Evolutionary conservation across 75 land plant species (phyloP), one percentile per base, ranked within the genome.

Genomic region (Sequoia sempervirens): DNA sequence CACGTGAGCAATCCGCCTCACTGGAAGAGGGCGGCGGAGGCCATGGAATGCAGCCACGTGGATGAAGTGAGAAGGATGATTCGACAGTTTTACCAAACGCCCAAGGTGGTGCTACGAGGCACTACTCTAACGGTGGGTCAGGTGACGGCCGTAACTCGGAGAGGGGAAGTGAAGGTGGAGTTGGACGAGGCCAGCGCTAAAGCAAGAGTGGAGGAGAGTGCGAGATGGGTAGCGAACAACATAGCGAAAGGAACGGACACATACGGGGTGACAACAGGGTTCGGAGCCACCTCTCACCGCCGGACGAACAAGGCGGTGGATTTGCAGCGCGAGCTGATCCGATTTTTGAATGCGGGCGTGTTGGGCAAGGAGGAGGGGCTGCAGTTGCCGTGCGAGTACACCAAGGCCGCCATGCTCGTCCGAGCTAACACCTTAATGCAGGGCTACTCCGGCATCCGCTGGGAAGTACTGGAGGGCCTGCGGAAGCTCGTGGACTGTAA

Each of bases 391-490:
- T 17, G 36, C n/a, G 28, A 53, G 32, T 40, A 56, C 64, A 52
- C 82, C 75, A 70, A 53, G 66, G 86, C 88, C 18, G 78, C 88
- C 75, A 87, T 87, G 88, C 86, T 87, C 36, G 86, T 83, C 28
- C 43, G 90, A 28, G 84, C 79, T 30, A 89, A 89, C 86, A 87
- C 86, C 53, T 83, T 89, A 15, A 13, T 89, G 84, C 90, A 89
- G 84, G 87, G 90, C 78, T 89, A 74, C 82, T 89, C 90, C 2
- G 89, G 90, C 70, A 89, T 87, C 82, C 86, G 84, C 4, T 87
- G 90, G 90, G 79, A 88, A 70, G 85, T 89, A 20, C 84, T 87
- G 17, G 89, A 82, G 28, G 82, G 83, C 17, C 34, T 84, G 68
- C 28, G 6, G 23, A 36, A n/a, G 37, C 88, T 87, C 82, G 54